Percentiles rank a stretch among this genome's conserved stretches.
Conservation (phyloP, 495 filamentous ascomycete species). For the Daldinia grandis region DNA sequence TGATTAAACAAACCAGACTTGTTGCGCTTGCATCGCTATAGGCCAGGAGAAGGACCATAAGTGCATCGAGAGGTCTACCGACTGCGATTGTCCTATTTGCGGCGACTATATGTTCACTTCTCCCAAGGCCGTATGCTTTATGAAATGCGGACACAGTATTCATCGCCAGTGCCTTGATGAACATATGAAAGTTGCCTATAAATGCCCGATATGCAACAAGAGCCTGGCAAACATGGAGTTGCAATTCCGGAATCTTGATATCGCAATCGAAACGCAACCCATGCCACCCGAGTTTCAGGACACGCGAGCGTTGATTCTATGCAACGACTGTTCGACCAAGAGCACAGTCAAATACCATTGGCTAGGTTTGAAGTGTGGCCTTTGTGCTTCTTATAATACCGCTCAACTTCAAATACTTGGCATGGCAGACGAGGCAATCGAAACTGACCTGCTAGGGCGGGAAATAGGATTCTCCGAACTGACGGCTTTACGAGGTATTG, state of each 20-base stretch:
- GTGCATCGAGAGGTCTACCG: slow-evolving; percentile 92
- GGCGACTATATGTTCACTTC: slow-evolving; percentile 98
- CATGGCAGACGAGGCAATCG: slow-evolving; percentile 42
- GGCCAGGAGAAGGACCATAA: slow-evolving; percentile 78
- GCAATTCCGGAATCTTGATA: slow-evolving; percentile 88
- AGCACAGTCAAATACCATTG: slow-evolving; percentile 90
- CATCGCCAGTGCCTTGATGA: slow-evolving; percentile 86
- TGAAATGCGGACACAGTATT: slow-evolving; percentile 96
- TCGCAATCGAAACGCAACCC: slow-evolving; percentile 84
- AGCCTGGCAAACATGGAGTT: slow-evolving; percentile 97
- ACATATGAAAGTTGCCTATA: slow-evolving; percentile 86
- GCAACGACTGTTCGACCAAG: slow-evolving; percentile 93
- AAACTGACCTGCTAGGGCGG: slow-evolving; percentile 44
- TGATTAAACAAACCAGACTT: slow-evolving; percentile 66
- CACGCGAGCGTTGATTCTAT: slow-evolving; percentile 82
- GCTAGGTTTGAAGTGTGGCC: slow-evolving; percentile 88
- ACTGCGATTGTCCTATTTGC: slow-evolving; percentile 98
- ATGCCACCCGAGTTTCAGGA: slow-evolving; percentile 87
- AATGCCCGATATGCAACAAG: slow-evolving; percentile 93
- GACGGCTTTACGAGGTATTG: slow-evolving; percentile 14
- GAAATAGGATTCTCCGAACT: slow-evolving; percentile 40
- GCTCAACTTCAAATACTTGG: slow-evolving; percentile 69
- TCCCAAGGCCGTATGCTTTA: slow-evolving; percentile 84
- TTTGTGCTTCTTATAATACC: slow-evolving; percentile 87
- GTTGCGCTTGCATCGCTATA: slow-evolving; percentile 90